Evolutionary conservation across 768 basidiomycete genomes (phyloP), one percentile per base, ranked within the genome.

Genomic region (Paxillus rubicundulus): DNA sequence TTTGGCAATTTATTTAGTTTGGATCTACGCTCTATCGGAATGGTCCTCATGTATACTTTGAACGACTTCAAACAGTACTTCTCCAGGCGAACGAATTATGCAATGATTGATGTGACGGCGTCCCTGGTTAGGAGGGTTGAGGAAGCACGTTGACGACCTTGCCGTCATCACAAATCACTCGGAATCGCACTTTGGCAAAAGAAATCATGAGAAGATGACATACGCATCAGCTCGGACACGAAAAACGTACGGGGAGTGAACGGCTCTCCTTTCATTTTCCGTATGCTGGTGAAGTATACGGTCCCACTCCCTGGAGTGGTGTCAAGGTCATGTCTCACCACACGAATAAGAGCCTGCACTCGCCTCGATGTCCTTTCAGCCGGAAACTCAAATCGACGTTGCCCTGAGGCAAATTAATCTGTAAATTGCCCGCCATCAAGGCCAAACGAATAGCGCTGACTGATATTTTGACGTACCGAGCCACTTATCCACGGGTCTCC

Each of bases 201-300:
- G 12, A 50, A 34, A 17, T 60, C 24, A 9, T 37, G 20, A 47
- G 21, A 30, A 16, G 32, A 17, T 36, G 36, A 27, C 18, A 30
- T 21, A 24, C 36, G 13, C 5, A 20, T 38, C 14, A 12, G 24
- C 24, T 24, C 24, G 4, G 24, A 24, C 24, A 39, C 13, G 5
- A 17, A 34, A 5, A 20, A 50, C 45, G 55, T 66, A 92, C 87
- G 62, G 4, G 85, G 83, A 32, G 78, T 82, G 65, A 87, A 91
- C 1, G 79, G 79, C 37, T 78, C 71, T 9, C 87, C 88, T 62
- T 89, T 91, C 14, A 77, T 81, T 70, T 82, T 85, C 39, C 89
- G 78, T 50, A 92, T 85, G 65, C 87, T 90, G 2, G 89, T 91
- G 65, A 91, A 92, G 63, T 92, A 91, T 2, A 91, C 66, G 16